These are phyloP conservation scores for Quercus suber DNA, from an alignment of 306 rosid genomes.

Conservation along the genomic window DNA sequence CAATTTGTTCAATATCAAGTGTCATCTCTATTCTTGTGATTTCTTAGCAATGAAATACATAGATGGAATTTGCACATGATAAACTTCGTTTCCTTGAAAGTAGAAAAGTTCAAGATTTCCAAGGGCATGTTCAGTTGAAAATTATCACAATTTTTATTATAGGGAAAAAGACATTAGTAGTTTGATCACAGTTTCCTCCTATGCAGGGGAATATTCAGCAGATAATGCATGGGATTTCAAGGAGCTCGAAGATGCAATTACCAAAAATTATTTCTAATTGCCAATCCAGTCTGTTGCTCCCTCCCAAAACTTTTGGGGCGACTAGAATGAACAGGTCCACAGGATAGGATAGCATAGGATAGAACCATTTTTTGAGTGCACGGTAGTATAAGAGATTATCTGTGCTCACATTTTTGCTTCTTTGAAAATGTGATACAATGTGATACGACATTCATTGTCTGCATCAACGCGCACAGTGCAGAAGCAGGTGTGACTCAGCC, in stretches of 20 bases:
- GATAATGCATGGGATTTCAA: constrained; percentile 94
- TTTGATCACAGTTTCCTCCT: constrained; percentile 9
- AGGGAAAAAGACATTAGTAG: neutral
- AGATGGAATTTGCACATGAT: neutral
- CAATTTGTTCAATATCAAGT: neutral
- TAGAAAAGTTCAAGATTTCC: neutral
- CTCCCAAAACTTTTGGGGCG: neutral
- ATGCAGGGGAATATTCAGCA: constrained; percentile 76
- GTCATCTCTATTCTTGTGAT: neutral
- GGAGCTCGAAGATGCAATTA: constrained; percentile 79
- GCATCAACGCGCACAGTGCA: neutral
- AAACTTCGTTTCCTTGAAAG: neutral
- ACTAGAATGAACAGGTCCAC: neutral
- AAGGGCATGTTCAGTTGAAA: neutral
- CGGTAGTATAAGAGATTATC: neutral
- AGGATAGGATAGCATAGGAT: neutral
- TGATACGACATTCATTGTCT: neutral
- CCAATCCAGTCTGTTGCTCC: neutral
- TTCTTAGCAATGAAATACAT: neutral
- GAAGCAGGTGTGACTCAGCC: neutral
- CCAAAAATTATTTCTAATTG: constrained; percentile 61
- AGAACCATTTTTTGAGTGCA: neutral
- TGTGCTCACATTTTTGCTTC: neutral
- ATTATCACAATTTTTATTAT: neutral
- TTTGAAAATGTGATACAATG: neutral